These are phyloP conservation scores for Alloascoidea africana DNA, from an alignment of 805 yeast species.

Conservation along the genomic window DNA sequence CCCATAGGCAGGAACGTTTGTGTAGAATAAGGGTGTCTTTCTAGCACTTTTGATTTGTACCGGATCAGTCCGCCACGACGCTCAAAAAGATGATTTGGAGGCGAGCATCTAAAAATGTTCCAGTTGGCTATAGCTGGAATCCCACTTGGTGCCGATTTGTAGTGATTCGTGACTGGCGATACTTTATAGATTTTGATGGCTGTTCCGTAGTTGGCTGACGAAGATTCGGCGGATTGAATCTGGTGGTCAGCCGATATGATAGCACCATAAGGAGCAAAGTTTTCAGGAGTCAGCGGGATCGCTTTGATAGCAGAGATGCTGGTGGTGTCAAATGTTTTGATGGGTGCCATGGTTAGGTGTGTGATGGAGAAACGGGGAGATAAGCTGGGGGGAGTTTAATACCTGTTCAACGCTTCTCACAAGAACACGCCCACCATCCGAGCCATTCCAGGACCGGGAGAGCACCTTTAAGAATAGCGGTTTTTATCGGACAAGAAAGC, in stretches of 20 bases:
- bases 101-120: constrained; percentile 73
- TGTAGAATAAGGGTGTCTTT: constrained; percentile 78
- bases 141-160: constrained; percentile 29
- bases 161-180: constrained; percentile 47
- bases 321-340: neutral
- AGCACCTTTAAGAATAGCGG: too few species aligned
- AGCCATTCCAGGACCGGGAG: too few species aligned
- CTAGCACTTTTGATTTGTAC: constrained; percentile 56
- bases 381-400: too few species aligned
- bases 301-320: constrained; percentile 26
- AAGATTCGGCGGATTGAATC: constrained; percentile 25
- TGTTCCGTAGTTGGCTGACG: constrained; percentile 85
- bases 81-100: constrained; percentile 47
- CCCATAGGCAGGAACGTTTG: constrained; percentile 95
- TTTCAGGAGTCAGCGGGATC: constrained; percentile 44
- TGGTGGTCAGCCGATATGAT: constrained; percentile 71
- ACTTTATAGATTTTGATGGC: constrained; percentile 67
- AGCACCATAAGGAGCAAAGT: constrained; percentile 58
- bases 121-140: constrained; percentile 45
- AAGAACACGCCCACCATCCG: too few species aligned
- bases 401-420: too few species aligned
- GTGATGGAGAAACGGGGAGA: too few species aligned
- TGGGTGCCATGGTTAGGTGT: too few species aligned
- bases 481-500: too few species aligned
- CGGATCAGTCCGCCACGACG: constrained; percentile 8